Evolutionary conservation across 1,284 basidiomycete genomes (phyloP).

Genomic region (Tylopilus sp.): DNA sequence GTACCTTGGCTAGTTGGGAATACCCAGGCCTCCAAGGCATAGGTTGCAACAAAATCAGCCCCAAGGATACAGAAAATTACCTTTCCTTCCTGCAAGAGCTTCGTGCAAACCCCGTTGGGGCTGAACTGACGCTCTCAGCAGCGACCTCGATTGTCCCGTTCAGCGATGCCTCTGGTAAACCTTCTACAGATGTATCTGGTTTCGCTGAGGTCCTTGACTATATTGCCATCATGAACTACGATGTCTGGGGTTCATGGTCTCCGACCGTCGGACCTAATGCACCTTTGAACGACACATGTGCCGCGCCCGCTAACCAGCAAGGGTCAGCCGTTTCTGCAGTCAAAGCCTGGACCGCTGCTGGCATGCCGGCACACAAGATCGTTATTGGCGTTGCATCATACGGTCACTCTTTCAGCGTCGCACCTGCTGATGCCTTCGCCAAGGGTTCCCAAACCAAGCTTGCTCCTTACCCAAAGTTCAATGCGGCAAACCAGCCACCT

Average conservation of each 20-base stretch:
- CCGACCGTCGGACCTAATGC: not conserved
- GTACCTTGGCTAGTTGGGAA: slow-evolving; percentile 52
- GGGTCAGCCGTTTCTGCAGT: not conserved
- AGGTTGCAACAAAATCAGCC: slow-evolving; percentile 55
- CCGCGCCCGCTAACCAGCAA: not conserved
- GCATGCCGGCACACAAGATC: not conserved
- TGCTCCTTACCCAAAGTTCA: not conserved
- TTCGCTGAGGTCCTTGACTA: not conserved
- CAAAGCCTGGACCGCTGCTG: not conserved
- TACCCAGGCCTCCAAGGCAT: slow-evolving; percentile 61
- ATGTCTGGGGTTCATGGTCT: not conserved
- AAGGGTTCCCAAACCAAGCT: not conserved
- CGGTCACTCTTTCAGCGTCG: not conserved
- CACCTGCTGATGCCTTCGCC: not conserved
- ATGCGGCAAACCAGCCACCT: not conserved
- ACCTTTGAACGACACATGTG: not conserved
- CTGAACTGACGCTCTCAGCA: slow-evolving; percentile 66
- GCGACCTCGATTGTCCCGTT: slow-evolving; percentile 70
- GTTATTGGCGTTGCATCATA: not conserved
- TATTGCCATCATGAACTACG: not conserved
- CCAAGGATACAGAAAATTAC: slow-evolving; percentile 54
- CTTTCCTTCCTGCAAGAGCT: slow-evolving; percentile 63
- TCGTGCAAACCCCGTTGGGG: slow-evolving; percentile 51
- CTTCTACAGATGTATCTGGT: slow-evolving; percentile 55
- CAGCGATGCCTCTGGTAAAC: slow-evolving; percentile 59